Evolutionary conservation across 768 basidiomycete genomes (phyloP), one percentile per base, ranked within the genome.

Genomic region (Omphalotus guepiniiformis): DNA sequence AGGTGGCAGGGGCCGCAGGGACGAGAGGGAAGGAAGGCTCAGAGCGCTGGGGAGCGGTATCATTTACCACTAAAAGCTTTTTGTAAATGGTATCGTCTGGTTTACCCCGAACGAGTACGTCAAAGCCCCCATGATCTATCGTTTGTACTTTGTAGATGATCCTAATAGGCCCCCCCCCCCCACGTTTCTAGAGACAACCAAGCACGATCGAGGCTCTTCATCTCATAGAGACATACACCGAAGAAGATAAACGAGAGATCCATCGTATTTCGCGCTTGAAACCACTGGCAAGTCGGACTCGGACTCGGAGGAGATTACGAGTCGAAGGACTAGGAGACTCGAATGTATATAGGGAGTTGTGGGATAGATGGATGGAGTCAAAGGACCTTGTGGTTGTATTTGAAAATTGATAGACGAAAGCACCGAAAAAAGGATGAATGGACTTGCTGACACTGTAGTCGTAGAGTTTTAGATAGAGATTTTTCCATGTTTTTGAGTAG

Each of bases 21-120:
- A 15, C 6, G 27, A 8, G 27, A 42, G 21, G 26, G 3, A 29
- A 4, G 16, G n/a, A 6, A 15, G 5, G 5, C 16, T 2, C 3
- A 21, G 15, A 25, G n/a, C 7, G 5, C 21, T 8, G 30, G 30
- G n/a, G n/a, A n/a, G n/a, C n/a, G n/a, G n/a, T 44, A 44, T 16
- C 16, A 34, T 23, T 30, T 44, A 12, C 29, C 42, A 30, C 32
- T 34, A 19, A 44, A 44, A 6, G 30, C 42, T 23, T 44, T 44
- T n/a, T 15, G 30, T 4, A 44, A 44, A 34, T 44, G 42, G 42
- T 19, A 44, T 16, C 30, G 32, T 7, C 32, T 44, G 42, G 35
- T 34, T 12, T 44, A 12, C 26, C 42, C 42, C 28, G 42, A 44
- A 7, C 30, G 28, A 16, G 42, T 44, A 22, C 28, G 21, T 44